A percentile compares a stretch with the other conserved stretches of the same genome.
These are phyloP conservation scores for Chrysanthemum seticuspe DNA, from an alignment of 129 eudicot species.

Conservation along the genomic window DNA sequence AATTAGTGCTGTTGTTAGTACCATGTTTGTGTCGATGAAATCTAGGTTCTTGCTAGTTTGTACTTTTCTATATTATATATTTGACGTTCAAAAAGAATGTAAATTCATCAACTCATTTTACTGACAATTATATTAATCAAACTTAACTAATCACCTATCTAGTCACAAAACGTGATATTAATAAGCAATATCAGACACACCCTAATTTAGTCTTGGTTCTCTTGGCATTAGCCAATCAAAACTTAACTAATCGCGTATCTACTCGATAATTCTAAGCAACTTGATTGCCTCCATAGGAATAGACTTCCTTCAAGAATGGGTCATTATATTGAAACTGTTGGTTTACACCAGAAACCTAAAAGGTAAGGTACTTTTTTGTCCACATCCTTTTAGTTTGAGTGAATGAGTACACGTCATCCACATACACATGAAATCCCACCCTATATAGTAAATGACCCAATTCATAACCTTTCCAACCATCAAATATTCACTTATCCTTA, in stretches of 20 bases:
- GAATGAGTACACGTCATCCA: slow-evolving; percentile 31
- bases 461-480: slow-evolving; percentile 19
- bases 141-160: background rate
- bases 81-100: too few relatives aligned
- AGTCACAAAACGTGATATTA: too few relatives aligned
- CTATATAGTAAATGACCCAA: slow-evolving; percentile 35
- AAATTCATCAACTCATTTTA: too few relatives aligned
- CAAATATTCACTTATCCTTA: slow-evolving; percentile 2
- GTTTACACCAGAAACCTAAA: slow-evolving; percentile 37
- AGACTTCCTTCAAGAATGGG: slow-evolving; percentile 31
- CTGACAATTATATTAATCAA: too few relatives aligned
- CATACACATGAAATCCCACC: slow-evolving; percentile 29
- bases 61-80: too few relatives aligned
- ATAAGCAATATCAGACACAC: too few relatives aligned
- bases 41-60: too few relatives aligned
- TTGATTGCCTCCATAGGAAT: slow-evolving; percentile 14
- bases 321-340: slow-evolving; percentile 31
- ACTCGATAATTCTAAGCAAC: slow-evolving; percentile 6
- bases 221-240: background rate
- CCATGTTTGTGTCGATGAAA: too few relatives aligned
- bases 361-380: slow-evolving; percentile 38
- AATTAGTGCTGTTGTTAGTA: too few relatives aligned
- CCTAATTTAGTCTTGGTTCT: background rate
- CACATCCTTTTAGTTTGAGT: slow-evolving; percentile 41
- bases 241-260: background rate